A percentile compares a stretch with the other conserved stretches of the same genome.
These are phyloP conservation scores for Cordia subcordata DNA, from an alignment of 257 asterid genomes.

Conservation along the genomic window DNA sequence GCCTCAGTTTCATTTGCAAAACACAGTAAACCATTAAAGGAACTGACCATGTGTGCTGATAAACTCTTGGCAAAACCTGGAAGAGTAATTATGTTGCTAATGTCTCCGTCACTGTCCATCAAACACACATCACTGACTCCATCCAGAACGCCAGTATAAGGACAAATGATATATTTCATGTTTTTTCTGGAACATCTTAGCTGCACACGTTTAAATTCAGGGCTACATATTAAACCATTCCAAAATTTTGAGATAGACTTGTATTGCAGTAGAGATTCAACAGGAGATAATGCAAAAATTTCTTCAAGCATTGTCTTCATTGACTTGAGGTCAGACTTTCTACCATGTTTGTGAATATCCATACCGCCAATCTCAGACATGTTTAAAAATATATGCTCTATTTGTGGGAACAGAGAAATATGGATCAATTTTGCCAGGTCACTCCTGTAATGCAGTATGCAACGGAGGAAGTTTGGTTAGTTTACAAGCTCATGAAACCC, in stretches of 20 bases:
- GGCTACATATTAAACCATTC: constrained; percentile 18
- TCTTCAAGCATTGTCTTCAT: not conserved
- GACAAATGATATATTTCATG: constrained; percentile 19
- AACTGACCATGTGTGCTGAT: constrained; percentile 18
- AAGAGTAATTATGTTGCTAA: constrained; percentile 14
- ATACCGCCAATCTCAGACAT: not conserved
- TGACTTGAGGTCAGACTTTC: not conserved
- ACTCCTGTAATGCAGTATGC: no score
- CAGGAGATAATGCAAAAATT: not conserved
- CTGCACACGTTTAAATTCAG: constrained; percentile 17
- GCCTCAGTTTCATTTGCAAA: not conserved
- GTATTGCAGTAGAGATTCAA: not conserved
- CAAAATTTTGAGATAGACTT: constrained; percentile 23
- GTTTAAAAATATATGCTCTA: not conserved
- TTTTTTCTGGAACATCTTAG: constrained; percentile 10
- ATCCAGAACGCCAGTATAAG: constrained; percentile 9
- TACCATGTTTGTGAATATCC: not conserved
- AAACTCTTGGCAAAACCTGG: constrained; percentile 4
- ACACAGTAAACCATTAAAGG: constrained; percentile 27
- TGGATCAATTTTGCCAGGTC: no score
- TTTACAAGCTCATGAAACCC: no score
- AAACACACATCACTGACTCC: constrained; percentile 2
- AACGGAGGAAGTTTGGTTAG: no score
- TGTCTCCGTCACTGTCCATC: constrained; percentile 21
- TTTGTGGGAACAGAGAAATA: not conserved